Evolutionary conservation across 208 protist species (phyloP).

Genomic region (Leishmania braziliensis): DNA sequence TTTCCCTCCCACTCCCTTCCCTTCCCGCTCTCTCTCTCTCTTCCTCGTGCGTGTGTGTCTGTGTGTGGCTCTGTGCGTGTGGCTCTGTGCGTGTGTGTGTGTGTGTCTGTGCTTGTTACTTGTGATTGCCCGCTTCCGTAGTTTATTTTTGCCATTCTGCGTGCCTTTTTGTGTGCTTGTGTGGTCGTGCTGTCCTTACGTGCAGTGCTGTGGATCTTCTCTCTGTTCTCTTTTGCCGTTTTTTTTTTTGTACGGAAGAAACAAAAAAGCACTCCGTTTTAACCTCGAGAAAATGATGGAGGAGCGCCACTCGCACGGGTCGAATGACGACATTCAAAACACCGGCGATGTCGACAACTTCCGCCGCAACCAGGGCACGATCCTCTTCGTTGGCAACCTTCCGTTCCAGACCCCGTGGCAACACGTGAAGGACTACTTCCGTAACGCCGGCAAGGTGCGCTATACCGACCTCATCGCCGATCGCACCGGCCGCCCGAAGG

Average conservation of each 20-base stretch:
- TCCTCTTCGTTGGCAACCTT: conserved; percentile 90
- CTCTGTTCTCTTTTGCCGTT: not conserved
- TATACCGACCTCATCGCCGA: conserved; percentile 90
- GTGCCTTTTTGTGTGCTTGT: not conserved
- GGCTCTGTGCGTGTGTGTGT: not conserved
- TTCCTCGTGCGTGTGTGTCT: not conserved
- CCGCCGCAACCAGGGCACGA: conserved; percentile 65
- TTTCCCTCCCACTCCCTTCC: not conserved
- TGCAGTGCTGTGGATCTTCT: not conserved
- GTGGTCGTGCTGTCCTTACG: not conserved
- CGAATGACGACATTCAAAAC: conserved; percentile 32
- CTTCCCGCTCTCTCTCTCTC: not conserved
- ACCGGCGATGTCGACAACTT: conserved; percentile 30
- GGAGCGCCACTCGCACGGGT: conserved; percentile 33
- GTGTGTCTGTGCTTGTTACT: not conserved
- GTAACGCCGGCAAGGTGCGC: conserved; percentile 78
- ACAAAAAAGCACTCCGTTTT: not conserved
- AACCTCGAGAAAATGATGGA: conserved; percentile 34
- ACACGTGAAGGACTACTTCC: conserved; percentile 90
- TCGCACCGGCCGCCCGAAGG: conserved; percentile 68
- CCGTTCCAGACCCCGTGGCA: conserved; percentile 89
- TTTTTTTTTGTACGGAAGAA: not conserved
- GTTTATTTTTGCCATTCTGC: conserved; percentile 14
- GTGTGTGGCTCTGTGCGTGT: not conserved
- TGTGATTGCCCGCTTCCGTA: conserved; percentile 8